These are phyloP conservation scores for Oryza coarctata DNA, from an alignment of 176 grass and related monocot species.

Conservation along the genomic window DNA sequence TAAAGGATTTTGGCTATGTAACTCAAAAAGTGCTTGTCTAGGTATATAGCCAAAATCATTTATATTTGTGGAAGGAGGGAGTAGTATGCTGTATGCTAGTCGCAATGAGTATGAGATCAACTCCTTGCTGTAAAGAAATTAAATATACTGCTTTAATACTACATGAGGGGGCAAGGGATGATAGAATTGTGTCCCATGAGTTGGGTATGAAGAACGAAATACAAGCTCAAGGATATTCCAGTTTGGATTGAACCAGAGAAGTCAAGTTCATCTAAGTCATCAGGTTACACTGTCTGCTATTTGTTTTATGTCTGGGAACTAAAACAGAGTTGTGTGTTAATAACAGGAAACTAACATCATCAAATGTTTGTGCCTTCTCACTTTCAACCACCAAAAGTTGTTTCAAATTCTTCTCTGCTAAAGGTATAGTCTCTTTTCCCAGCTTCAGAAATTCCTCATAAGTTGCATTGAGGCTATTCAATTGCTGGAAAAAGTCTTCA, in stretches of 20 bases:
- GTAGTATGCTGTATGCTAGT: not conserved
- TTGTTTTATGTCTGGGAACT: constrained; percentile 14
- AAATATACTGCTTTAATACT: constrained; percentile 4
- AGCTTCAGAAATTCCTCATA: constrained; percentile 86
- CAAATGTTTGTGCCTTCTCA: constrained; percentile 67
- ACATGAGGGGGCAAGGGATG: not conserved
- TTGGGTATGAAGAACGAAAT: not conserved
- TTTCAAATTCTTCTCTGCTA: constrained; percentile 79
- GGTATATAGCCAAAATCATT: too few species aligned
- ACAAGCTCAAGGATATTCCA: not conserved
- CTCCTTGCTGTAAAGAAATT: not conserved
- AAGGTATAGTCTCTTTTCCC: constrained; percentile 65
- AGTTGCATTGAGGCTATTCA: constrained; percentile 64
- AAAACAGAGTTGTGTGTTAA: constrained; percentile 6
- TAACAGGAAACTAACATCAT: constrained; percentile 64
- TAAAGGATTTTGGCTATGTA: too few species aligned
- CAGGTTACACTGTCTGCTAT: constrained; percentile 9
- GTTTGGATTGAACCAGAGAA: constrained; percentile 4
- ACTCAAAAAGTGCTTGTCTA: too few species aligned
- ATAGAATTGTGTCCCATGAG: not conserved
- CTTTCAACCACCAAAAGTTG: constrained; percentile 60
- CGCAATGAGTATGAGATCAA: not conserved
- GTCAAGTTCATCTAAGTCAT: not conserved
- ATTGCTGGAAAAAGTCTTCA: constrained; percentile 72
- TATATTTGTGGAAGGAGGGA: too few species aligned